Percentiles rank a stretch among this genome's conserved stretches.
Conservation (phyloP, 805 yeast genomes). For the Ascoidea rubescens region DNA sequence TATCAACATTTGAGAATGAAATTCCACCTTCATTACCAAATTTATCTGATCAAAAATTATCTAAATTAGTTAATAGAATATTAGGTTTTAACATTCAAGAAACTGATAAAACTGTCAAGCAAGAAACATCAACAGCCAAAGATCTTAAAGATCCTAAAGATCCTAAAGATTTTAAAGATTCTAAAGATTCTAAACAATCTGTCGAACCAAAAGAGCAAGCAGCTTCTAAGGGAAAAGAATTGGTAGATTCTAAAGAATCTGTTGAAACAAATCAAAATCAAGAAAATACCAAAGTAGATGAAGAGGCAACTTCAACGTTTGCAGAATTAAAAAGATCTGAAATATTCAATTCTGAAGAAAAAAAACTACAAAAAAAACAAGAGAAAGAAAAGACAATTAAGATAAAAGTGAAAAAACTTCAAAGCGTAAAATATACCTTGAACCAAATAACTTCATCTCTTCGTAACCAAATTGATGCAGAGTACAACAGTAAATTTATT, state of each 20-base stretch:
- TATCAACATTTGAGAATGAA: too few relatives aligned
- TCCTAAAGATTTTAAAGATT: slow-evolving; percentile 6
- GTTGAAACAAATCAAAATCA: slow-evolving; percentile 16
- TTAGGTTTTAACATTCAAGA: too few relatives aligned
- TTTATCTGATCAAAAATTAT: too few relatives aligned
- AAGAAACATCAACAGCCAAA: neutral
- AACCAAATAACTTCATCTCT: too few relatives aligned
- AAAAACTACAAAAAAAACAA: slow-evolving; percentile 8
- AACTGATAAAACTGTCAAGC: too few relatives aligned
- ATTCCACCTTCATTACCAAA: too few relatives aligned
- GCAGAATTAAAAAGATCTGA: slow-evolving; percentile 7
- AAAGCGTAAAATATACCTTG: too few relatives aligned
- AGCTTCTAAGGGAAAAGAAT: slow-evolving; percentile 8
- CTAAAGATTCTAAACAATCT: slow-evolving; percentile 1
- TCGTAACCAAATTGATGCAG: too few relatives aligned
- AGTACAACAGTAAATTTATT: neutral
- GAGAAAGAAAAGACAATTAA: neutral
- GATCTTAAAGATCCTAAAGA: neutral
- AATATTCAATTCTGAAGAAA: slow-evolving; percentile 22
- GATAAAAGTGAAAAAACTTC: too few relatives aligned
- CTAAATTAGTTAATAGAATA: too few relatives aligned
- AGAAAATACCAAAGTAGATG: slow-evolving; percentile 15
- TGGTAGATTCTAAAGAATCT: slow-evolving; percentile 16
- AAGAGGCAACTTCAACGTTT: neutral
- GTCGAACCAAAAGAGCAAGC: slow-evolving; percentile 1